Conservation (phyloP, 352 stramenopile genomes). For the Phytophthora rubi region DNA sequence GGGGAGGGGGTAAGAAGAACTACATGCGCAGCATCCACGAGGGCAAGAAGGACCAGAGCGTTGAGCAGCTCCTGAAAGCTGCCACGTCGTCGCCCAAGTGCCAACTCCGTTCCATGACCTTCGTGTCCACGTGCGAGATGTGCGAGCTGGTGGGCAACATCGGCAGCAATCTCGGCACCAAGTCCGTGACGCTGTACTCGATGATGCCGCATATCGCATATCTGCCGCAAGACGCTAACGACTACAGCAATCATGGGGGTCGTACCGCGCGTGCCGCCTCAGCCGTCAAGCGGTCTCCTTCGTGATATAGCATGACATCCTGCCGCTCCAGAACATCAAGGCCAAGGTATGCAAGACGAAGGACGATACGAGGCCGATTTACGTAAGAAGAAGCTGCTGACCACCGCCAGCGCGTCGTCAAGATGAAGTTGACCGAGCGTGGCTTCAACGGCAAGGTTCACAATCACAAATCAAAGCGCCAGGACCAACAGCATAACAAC, state of each 20-base stretch:
- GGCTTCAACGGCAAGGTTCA: constrained; percentile 90
- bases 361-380: constrained; percentile 86
- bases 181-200: constrained; percentile 96
- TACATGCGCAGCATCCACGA: constrained; percentile 41
- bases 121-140: constrained; percentile 96
- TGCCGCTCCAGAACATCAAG: constrained; percentile 96
- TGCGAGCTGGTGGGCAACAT: constrained; percentile 96
- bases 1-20: constrained; percentile 52
- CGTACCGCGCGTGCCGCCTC: constrained; percentile 93
- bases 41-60: constrained; percentile 42
- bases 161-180: constrained; percentile 91
- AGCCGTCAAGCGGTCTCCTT: constrained; percentile 93
- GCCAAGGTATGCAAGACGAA: constrained; percentile 90
- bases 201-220: constrained; percentile 95
- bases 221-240: constrained; percentile 92
- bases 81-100: constrained; percentile 32
- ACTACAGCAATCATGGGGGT: constrained; percentile 98
- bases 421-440: constrained; percentile 91
- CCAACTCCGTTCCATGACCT: constrained; percentile 93
- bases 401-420: constrained; percentile 93
- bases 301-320: constrained; percentile 94
- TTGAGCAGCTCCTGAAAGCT: constrained; percentile 33
- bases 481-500: constrained; percentile 46
- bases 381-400: constrained; percentile 94
- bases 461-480: constrained; percentile 69